A percentile compares a stretch with the other conserved stretches of the same genome.
Conservation (phyloP, 768 basidiomycete species). For the Kwoniella dejecticola region DNA sequence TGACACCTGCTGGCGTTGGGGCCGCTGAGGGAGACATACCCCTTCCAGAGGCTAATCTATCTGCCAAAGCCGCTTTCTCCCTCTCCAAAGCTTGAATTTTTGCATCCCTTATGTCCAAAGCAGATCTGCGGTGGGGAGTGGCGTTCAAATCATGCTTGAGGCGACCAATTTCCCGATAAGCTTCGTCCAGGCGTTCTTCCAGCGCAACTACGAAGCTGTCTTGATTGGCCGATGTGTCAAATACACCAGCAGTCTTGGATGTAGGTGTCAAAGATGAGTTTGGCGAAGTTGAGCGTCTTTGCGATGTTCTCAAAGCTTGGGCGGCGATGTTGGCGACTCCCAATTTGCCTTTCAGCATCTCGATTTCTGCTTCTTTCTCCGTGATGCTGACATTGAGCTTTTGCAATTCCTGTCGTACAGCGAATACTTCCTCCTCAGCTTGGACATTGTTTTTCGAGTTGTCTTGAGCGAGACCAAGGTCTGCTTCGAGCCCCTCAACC, state of each 20-base stretch:
- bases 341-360: constrained; percentile 27
- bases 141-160: constrained; percentile 44
- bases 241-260: not conserved
- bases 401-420: constrained; percentile 22
- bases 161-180: constrained; percentile 45
- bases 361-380: constrained; percentile 39
- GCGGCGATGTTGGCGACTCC: constrained; percentile 26
- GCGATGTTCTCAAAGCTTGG: constrained; percentile 19
- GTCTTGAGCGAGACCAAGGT: constrained; percentile 9
- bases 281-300: constrained; percentile 13
- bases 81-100: constrained; percentile 42
- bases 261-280: not conserved
- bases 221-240: not conserved
- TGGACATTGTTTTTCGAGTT: not conserved
- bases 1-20: constrained; percentile 1
- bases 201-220: constrained; percentile 36
- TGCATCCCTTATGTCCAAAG: constrained; percentile 36
- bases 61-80: constrained; percentile 47
- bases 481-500: constrained; percentile 22
- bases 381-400: constrained; percentile 17
- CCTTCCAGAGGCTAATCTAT: constrained; percentile 24
- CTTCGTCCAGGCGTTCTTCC: constrained; percentile 46
- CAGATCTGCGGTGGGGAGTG: constrained; percentile 38
- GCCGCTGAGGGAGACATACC: not conserved
- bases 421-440: constrained; percentile 19